Evolutionary conservation across 495 filamentous ascomycete genomes (phyloP), one percentile per base, ranked within the genome.

Genomic region (Pseudevernia furfuracea): DNA sequence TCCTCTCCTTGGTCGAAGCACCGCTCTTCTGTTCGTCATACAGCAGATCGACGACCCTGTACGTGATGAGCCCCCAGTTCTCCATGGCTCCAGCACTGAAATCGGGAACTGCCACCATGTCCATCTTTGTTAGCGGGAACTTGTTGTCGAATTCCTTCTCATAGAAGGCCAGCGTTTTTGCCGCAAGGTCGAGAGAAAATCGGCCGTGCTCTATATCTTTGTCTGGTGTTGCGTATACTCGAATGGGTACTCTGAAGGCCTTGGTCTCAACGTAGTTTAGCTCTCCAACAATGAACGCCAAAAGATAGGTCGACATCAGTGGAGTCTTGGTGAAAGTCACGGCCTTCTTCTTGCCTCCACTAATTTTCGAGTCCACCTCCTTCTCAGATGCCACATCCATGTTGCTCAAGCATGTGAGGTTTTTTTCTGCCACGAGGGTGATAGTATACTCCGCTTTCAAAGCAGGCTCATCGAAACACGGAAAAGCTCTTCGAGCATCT

Each of bases 51-150:
- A 96, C 91, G 30, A 93, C 87, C 63, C 93, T 86, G 79, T 97
- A 97, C 25, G 93, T 98, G 66, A 98, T 86, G 62, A 97, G 77
- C 71, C 94, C 94, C 94, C 94, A 98, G 77, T 98, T 98, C 82
- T 98, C 94, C 94, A 98, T 98, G 59, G 94, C 94, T 61, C 92
- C 94, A 34, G 90, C 88, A 65, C 83, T 85, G 73, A 97, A 97
- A 74, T 97, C 93, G 32, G 92, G 94, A 73, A 98, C 90, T 58
- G 93, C 94, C 69, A 97, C 88, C 89, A 96, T 94, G 77, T 98
- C 94, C 91, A 97, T 96, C 81, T 98, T 98, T n/a, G 81, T 79
- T 56, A 84, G 69, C 3, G 81, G 81, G 71, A 81, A 81, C 10
- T 78, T 73, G 64, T 68, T 81, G 59, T 83, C 78, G 62, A 85